Evolutionary conservation across 1,284 basidiomycete genomes (phyloP), one percentile per base, ranked within the genome.

Genomic region (Tausonia pullulans): DNA sequence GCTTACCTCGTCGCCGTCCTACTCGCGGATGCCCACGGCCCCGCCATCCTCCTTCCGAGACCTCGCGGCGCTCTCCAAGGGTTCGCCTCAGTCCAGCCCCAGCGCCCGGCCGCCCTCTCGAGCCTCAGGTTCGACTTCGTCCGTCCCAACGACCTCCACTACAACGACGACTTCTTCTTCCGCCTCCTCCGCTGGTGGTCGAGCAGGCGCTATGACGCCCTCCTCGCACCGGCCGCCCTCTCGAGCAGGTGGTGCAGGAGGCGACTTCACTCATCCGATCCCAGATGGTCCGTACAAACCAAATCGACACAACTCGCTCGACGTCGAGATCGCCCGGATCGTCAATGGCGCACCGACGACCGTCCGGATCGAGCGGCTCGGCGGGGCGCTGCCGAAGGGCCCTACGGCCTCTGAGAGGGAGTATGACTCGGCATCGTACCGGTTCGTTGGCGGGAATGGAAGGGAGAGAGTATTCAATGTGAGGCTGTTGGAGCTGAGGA

Each of bases 251-350:
- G 27, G 27, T 27, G 27, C 27, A 27, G 27, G 27, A 27, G 27
- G 27, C 48, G 48, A 49, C 8, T 49, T 14, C 48, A 43, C 54
- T 9, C 54, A 14, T 40, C 11, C 54, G 27, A n/a, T 10, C 5
- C 49, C 49, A 1, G 27, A 11, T 10, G 46, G 41, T 11, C 40
- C 53, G n/a, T 65, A 60, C 40, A 4, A 11, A n/a, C 52, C 64
- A 3, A n/a, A 65, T 49, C 41, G 50, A 16, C 16, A 3, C 40
- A 65, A 65, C 49, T 27, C 51, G 44, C 64, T 65, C 49, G 64
- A 65, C 51, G 45, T 57, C 11, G 64, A 60, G 11, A 48, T 65
- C 14, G 59, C 59, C 2, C 45, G 59, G 44, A 55, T 65, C 50
- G 54, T 65, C 43, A 61, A 65, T 49, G 44, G 9, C 1, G 13